Conservation (phyloP, 345 rosid species). For the Eutrema yunnanense region DNA sequence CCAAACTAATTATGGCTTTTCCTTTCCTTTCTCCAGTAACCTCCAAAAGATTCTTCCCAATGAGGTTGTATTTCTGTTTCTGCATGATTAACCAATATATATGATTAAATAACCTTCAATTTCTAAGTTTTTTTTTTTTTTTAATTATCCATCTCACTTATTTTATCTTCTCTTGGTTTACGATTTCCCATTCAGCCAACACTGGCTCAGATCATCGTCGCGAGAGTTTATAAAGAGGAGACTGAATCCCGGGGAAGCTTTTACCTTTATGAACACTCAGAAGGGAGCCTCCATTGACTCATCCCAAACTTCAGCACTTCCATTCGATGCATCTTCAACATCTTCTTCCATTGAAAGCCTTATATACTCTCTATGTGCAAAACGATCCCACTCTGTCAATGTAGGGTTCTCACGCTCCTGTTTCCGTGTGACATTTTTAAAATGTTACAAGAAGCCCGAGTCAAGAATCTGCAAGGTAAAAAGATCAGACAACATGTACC, state of each 20-base stretch:
- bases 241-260: background rate
- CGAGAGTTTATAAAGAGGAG: background rate
- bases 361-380: conserved; percentile 96
- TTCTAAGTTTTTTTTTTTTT: background rate
- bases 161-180: background rate
- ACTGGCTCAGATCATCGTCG: background rate
- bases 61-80: background rate
- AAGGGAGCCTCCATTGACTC: conserved; percentile 97
- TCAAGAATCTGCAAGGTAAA: background rate
- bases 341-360: conserved; percentile 99
- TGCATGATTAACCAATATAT: background rate
- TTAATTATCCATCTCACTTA: background rate
- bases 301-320: conserved; percentile 99
- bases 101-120: background rate
- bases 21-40: background rate
- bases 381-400: conserved; percentile 97
- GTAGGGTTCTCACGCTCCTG: conserved; percentile 97
- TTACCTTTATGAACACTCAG: conserved; percentile 43
- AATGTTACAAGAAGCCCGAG: background rate
- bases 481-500: conserved; percentile 36
- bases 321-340: conserved; percentile 96
- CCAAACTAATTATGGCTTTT: background rate
- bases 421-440: background rate
- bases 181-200: background rate
- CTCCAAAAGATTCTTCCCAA: background rate